Evolutionary conservation across 768 basidiomycete genomes (phyloP), one percentile per base, ranked within the genome.

Genomic region (Tricholoma furcatifolium): DNA sequence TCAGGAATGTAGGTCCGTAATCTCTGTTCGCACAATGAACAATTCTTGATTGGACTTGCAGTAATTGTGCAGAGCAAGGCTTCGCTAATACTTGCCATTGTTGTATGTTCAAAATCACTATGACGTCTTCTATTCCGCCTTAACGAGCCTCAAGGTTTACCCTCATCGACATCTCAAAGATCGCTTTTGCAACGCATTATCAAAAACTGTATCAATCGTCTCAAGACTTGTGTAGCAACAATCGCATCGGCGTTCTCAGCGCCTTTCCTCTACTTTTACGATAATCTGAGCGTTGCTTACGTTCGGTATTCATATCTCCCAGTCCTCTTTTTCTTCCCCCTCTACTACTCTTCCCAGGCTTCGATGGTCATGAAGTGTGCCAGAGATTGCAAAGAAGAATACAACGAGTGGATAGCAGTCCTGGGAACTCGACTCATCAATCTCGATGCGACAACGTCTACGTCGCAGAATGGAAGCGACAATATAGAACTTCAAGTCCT

Each of bases 11-110:
- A 51, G 56, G 56, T 57, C 24, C 30, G 53, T 53, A 32, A 10
- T 17, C 20, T 4, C 21, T 21, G 4, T 11, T 41, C 11, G 12
- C 12, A 36, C 18, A 6, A 8, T 30, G 47, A 15, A 20, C 17
- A 11, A 21, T 38, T 17, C 18, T 34, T 10, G 11, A n/a, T 43
- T 3, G 18, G 32, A 34, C 27, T 38, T 42, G 24, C 21, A 57
- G 56, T 41, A 54, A 57, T 39, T 57, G 56, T 43, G 9, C 36
- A 15, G 56, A 57, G 41, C 53, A 49, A 39, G 56, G 56, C 31
- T 48, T 35, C 36, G 43, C 31, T 1, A 15, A 54, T 20, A 44
- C 30, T 40, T 50, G 47, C 21, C 44, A 32, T 24, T 14, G 48
- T 57, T 34, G 21, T 17, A 17, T 2, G 12, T 38, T 44, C 20